A percentile compares a stretch with the other conserved stretches of the same genome.
Evolutionary conservation across 2,329 filamentous ascomycete genomes (phyloP).

Genomic region (Beauveria asiatica): DNA sequence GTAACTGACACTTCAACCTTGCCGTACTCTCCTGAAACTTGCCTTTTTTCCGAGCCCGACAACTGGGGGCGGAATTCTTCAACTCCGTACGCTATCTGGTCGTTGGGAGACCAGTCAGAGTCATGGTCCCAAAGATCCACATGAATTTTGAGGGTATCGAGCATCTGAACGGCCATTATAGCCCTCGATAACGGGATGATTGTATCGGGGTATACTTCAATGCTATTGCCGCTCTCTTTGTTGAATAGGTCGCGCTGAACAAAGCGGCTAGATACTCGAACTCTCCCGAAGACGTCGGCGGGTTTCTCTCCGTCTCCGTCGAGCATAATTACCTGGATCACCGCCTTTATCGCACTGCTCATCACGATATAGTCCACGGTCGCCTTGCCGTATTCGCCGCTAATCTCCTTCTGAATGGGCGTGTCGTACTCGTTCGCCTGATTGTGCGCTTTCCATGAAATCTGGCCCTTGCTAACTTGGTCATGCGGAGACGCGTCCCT

Average conservation of each 20-base stretch:
- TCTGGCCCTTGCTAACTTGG: not conserved
- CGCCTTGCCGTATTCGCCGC: constrained; percentile 4
- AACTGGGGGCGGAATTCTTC: not conserved
- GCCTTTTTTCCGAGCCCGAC: not conserved
- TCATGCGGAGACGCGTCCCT: not conserved
- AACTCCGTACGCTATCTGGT: not conserved
- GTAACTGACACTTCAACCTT: not conserved
- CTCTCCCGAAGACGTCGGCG: constrained; percentile 4
- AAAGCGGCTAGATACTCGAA: not conserved
- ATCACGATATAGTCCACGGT: constrained; percentile 9
- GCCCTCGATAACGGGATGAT: not conserved
- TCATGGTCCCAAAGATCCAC: not conserved
- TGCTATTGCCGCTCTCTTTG: not conserved
- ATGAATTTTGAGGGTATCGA: not conserved
- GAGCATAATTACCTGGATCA: constrained; percentile 3
- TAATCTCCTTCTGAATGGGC: not conserved
- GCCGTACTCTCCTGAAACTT: not conserved
- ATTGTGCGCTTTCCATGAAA: not conserved
- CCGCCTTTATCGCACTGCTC: not conserved
- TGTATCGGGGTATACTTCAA: not conserved
- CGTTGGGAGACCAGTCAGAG: not conserved
- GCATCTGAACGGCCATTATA: not conserved
- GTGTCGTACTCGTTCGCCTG: not conserved
- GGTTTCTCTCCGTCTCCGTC: constrained; percentile 10
- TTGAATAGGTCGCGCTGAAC: not conserved